Evolutionary conservation across 106 monocot genomes (phyloP).

Genomic region (Dendrobium catenatum): DNA sequence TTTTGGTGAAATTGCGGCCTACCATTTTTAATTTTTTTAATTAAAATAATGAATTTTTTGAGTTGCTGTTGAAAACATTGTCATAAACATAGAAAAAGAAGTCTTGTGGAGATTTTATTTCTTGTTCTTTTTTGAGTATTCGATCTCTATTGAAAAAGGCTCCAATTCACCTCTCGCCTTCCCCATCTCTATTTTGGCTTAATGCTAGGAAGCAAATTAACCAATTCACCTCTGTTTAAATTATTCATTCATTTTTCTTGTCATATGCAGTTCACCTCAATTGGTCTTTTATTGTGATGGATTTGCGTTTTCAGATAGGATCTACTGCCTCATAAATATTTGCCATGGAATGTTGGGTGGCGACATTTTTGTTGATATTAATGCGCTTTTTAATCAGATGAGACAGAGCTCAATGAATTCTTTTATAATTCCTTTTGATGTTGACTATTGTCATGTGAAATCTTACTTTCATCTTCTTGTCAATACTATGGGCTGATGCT

Average conservation of each 20-base stretch:
- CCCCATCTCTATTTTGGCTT: neutral
- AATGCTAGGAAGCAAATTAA: neutral
- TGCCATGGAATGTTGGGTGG: neutral
- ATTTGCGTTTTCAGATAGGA: neutral
- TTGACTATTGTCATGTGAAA: neutral
- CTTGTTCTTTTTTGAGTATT: no score
- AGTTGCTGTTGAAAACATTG: neutral
- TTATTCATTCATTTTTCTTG: neutral
- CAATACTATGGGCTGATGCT: neutral
- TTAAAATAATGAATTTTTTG: neutral
- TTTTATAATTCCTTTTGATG: neutral
- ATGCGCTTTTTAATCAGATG: neutral
- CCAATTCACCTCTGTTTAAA: neutral
- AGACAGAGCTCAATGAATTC: neutral
- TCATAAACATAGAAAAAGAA: neutral
- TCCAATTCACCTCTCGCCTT: neutral
- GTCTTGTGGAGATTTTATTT: neutral
- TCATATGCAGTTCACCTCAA: neutral
- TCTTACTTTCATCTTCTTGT: neutral
- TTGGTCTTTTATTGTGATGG: neutral
- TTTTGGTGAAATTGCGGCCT: no score
- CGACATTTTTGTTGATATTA: neutral
- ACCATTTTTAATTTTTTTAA: neutral
- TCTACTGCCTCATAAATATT: neutral
- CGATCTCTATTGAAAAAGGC: neutral